phyloP scores from a whole-genome alignment of 2,329 filamentous ascomycete species.

The Dothistroma septosporum region DNA sequence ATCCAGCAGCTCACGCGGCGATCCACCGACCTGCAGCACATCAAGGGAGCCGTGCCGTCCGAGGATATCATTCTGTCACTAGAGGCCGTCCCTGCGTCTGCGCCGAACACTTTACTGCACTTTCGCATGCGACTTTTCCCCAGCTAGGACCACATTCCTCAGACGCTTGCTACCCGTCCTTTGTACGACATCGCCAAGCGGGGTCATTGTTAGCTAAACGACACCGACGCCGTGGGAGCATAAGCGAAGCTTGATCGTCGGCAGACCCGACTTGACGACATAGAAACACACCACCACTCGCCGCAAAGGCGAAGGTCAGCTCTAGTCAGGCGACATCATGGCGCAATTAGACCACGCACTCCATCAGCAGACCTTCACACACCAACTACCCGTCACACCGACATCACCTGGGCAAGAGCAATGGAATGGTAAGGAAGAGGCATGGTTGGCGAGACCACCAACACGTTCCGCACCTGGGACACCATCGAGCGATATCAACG shows the following conservation, averaged over 20 bases:
- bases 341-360: slow-evolving; percentile 5
- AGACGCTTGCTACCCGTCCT: not conserved
- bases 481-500: slow-evolving; percentile 7
- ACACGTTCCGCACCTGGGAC: slow-evolving; percentile 8
- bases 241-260: not conserved
- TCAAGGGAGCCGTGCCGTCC: not conserved
- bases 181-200: not conserved
- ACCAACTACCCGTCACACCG: slow-evolving; percentile 5
- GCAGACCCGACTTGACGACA: not conserved
- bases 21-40: not conserved
- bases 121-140: not conserved
- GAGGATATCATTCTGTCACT: not conserved
- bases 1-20: not conserved
- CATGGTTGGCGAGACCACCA: slow-evolving; percentile 2
- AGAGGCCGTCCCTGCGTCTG: not conserved
- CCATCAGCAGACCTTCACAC: not conserved
- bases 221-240: not conserved
- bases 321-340: slow-evolving; percentile 2
- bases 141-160: not conserved
- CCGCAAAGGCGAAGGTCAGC: not conserved
- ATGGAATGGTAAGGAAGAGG: slow-evolving; percentile 7
- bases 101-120: not conserved
- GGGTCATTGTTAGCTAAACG: not conserved
- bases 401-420: slow-evolving; percentile 7
- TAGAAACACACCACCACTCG: not conserved